phyloP scores from a whole-genome alignment of 1,284 basidiomycete genomes.

The Trichosporon coremiiforme region DNA sequence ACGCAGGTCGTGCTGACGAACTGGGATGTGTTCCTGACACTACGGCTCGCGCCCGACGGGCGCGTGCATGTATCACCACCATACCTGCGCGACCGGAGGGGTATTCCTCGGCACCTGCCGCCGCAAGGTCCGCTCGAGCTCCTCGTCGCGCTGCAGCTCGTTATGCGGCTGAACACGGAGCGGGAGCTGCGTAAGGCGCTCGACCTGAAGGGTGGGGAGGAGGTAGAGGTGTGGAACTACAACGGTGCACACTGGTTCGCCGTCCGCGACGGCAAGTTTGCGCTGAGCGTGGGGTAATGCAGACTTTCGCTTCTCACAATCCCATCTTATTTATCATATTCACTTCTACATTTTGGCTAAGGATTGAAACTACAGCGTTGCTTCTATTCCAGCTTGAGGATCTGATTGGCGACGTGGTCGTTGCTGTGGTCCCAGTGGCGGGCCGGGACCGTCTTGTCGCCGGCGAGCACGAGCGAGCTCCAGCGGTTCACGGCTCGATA shows the following conservation, averaged over 20 bases:
- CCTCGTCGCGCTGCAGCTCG: background rate
- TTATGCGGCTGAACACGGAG: background rate
- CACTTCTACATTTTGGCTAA: too few relatives aligned
- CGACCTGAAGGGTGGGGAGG: background rate
- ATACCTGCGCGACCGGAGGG: background rate
- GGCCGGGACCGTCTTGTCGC: background rate
- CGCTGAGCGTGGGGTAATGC: background rate
- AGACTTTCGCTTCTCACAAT: too few relatives aligned
- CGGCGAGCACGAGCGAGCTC: slow-evolving; percentile 11
- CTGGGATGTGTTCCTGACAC: background rate
- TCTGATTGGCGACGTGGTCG: background rate
- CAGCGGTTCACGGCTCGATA: slow-evolving; percentile 8
- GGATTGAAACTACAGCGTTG: background rate
- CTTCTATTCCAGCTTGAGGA: background rate
- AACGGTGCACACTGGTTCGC: background rate
- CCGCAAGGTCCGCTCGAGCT: background rate
- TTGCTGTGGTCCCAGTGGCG: slow-evolving; percentile 2
- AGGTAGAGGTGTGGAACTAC: background rate
- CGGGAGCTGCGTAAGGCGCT: background rate
- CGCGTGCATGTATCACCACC: background rate
- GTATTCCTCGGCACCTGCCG: background rate
- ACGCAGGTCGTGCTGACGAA: background rate
- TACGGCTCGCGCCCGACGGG: background rate
- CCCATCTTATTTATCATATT: too few relatives aligned
- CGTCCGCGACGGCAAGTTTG: background rate